phyloP scores from a whole-genome alignment of 345 rosid species.

The Odontarrhena argentea region DNA sequence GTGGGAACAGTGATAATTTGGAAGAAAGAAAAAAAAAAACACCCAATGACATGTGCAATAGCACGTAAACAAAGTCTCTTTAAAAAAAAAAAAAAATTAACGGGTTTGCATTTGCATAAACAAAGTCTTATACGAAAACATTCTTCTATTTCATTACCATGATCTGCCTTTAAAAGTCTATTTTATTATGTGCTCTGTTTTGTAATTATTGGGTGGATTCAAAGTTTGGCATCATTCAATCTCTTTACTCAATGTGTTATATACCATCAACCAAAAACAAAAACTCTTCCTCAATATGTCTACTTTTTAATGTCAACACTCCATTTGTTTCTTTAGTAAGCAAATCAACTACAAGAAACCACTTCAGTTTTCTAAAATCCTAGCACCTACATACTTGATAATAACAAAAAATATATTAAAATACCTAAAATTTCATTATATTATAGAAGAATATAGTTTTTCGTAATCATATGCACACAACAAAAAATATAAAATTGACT shows the following conservation, averaged over 20 bases:
- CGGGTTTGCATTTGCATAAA: not conserved
- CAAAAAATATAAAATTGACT: no score
- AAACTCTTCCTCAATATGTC: not conserved
- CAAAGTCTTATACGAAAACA: not conserved
- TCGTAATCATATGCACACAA: no score
- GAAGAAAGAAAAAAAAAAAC: not conserved
- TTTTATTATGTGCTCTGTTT: not conserved
- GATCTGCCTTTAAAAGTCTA: not conserved
- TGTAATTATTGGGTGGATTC: not conserved
- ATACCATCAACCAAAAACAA: not conserved
- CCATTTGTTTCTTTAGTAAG: not conserved
- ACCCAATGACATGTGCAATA: slow-evolving; percentile 8
- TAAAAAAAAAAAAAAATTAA: no score
- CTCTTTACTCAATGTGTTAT: not conserved
- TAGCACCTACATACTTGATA: no score
- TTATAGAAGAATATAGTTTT: no score
- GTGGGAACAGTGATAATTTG: slow-evolving; percentile 18
- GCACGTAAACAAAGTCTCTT: slow-evolving; percentile 6
- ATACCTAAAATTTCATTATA: no score
- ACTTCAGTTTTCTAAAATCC: no score
- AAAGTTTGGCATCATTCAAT: slow-evolving; percentile 21
- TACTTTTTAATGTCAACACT: not conserved
- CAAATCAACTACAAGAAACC: not conserved
- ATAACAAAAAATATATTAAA: not conserved
- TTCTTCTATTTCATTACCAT: slow-evolving; percentile 1